Percentiles rank a stretch among this genome's conserved stretches.
phyloP scores from a whole-genome alignment of 163 green algal species.

The Coccomyxa subellipsoidea region DNA sequence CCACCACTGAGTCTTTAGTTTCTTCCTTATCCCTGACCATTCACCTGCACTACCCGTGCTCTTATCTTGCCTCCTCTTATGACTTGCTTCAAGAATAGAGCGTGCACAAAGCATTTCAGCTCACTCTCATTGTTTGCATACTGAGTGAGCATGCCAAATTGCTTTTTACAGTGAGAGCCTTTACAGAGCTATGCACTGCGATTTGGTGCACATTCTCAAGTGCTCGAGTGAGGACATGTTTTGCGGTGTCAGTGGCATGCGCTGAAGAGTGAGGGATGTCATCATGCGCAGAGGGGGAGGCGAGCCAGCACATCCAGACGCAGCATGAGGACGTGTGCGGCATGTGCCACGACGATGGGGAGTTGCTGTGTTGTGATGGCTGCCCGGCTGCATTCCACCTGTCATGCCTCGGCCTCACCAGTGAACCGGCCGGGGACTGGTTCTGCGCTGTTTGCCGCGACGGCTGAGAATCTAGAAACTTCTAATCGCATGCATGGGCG shows the following conservation, averaged over 20 bases:
- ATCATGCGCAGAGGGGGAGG: not conserved
- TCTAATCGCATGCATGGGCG: too few species aligned
- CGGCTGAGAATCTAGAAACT: not conserved
- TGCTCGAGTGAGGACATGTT: not conserved
- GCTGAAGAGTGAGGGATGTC: not conserved
- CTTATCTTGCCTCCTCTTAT: too few species aligned
- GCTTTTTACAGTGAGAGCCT: not conserved
- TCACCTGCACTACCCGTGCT: too few species aligned
- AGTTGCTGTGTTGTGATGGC: conserved; percentile 20
- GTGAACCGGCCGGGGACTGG: conserved; percentile 10
- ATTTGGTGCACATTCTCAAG: not conserved
- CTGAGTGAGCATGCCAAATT: not conserved
- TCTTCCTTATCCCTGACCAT: not conserved
- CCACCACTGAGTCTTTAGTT: not conserved
- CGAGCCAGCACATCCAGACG: not conserved
- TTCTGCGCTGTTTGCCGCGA: conserved; percentile 17
- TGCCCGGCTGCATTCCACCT: conserved; percentile 16
- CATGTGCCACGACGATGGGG: not conserved
- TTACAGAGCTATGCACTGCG: not conserved
- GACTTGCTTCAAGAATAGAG: too few species aligned
- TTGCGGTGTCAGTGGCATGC: too few species aligned
- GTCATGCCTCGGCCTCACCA: conserved; percentile 2
- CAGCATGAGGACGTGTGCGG: conserved; percentile 7
- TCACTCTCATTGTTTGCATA: too few species aligned
- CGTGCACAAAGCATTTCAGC: too few species aligned